These are phyloP conservation scores for Aspergillus pseudotamarii DNA, from an alignment of 2,329 filamentous ascomycete genomes.

Conservation along the genomic window DNA sequence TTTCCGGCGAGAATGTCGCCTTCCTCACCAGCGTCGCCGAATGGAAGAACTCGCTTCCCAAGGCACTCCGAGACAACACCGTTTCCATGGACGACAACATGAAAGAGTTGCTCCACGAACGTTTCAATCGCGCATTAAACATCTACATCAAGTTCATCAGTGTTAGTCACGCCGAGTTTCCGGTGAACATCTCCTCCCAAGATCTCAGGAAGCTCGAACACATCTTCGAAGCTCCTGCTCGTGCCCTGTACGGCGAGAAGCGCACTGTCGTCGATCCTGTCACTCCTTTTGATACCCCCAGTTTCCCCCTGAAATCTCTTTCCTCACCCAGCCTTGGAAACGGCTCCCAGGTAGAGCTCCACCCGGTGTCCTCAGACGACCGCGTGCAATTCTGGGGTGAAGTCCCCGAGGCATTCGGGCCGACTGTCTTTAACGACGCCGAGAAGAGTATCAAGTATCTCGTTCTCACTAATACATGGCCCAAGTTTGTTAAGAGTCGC, in stretches of 20 bases:
- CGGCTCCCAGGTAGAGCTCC: slow-evolving; percentile 25
- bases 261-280: slow-evolving; percentile 42
- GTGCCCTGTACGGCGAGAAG: slow-evolving; percentile 44
- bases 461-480: slow-evolving; percentile 70
- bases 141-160: slow-evolving; percentile 67
- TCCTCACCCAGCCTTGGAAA: slow-evolving; percentile 23
- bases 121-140: slow-evolving; percentile 61
- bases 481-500: slow-evolving; percentile 37
- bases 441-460: slow-evolving; percentile 66
- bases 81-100: slow-evolving; percentile 26
- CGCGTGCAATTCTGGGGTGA: slow-evolving; percentile 37
- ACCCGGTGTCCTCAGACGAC: slow-evolving; percentile 25
- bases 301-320: slow-evolving; percentile 25
- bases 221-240: slow-evolving; percentile 60
- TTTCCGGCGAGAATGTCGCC: slow-evolving; percentile 71
- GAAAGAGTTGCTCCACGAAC: slow-evolving; percentile 47
- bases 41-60: slow-evolving; percentile 52
- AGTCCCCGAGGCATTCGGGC: slow-evolving; percentile 51
- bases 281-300: slow-evolving; percentile 36
- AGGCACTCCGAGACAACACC: slow-evolving; percentile 24
- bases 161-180: slow-evolving; percentile 64
- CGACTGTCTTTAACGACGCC: slow-evolving; percentile 60
- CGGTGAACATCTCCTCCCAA: slow-evolving; percentile 65
- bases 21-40: slow-evolving; percentile 62
- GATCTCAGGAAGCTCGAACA: slow-evolving; percentile 58